Percentiles rank a stretch among this genome's conserved stretches.
These are phyloP conservation scores for Parasitella parasitica DNA, from an alignment of 371 early-diverging fungal genomes.

Conservation along the genomic window DNA sequence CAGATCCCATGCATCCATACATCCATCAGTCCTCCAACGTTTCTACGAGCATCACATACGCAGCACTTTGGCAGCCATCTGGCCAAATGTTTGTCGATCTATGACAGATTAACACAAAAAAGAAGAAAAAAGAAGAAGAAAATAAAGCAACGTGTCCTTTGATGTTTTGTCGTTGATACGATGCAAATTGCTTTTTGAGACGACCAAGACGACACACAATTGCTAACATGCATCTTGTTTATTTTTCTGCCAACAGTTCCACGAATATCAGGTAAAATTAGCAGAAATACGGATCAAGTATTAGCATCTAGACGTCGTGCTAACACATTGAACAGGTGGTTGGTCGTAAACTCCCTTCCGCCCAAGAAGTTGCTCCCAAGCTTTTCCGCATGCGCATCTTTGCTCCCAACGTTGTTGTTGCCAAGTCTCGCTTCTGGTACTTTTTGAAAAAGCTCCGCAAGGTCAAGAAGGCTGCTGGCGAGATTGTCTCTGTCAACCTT, in stretches of 20 bases:
- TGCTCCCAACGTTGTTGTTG: conserved; percentile 97
- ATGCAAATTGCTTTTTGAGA: background rate
- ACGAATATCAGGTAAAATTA: conserved; percentile 19
- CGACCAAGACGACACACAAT: background rate
- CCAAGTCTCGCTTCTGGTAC: conserved; percentile 99
- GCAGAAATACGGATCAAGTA: background rate
- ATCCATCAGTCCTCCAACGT: conserved; percentile 3
- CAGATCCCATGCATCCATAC: conserved; percentile 11
- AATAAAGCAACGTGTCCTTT: too few species aligned
- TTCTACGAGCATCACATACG: too few species aligned
- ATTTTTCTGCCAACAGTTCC: conserved; percentile 7
- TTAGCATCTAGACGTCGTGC: background rate
- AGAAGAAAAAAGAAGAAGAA: too few species aligned
- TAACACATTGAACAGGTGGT: conserved; percentile 60
- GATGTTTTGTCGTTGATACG: background rate
- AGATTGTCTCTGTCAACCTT: conserved; percentile 96
- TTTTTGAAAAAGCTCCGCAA: conserved; percentile 98
- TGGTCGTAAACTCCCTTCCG: conserved; percentile 94
- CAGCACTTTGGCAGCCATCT: background rate
- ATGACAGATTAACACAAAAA: too few species aligned
- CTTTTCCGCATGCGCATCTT: conserved; percentile 98
- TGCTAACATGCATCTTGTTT: background rate
- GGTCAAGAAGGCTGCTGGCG: conserved; percentile 98
- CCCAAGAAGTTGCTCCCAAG: conserved; percentile 92
- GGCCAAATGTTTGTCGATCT: too few species aligned